These are phyloP conservation scores for Yarrowia keelungensis DNA, from an alignment of 805 yeast species.

Conservation along the genomic window DNA sequence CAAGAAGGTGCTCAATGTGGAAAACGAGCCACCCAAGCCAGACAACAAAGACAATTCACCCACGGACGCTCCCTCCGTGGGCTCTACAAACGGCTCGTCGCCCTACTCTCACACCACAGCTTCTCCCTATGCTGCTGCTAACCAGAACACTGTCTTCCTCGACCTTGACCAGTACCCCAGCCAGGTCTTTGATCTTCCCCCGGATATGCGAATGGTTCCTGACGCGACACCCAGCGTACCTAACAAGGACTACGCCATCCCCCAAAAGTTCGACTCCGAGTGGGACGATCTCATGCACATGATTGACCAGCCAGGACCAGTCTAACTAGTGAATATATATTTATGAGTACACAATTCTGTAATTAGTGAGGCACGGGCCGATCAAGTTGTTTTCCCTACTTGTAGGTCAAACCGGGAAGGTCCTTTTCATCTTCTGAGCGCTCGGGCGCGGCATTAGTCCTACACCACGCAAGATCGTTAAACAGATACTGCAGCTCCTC, in stretches of 20 bases:
- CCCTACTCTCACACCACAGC: conserved; percentile 14
- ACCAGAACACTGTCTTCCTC: conserved; percentile 31
- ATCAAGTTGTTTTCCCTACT: no score
- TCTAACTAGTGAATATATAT: neutral
- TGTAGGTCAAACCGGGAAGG: no score
- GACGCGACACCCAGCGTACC: conserved; percentile 17
- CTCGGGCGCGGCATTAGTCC: no score
- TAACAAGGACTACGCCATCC: conserved; percentile 29
- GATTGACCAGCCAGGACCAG: conserved; percentile 28
- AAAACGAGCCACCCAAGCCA: conserved; percentile 24
- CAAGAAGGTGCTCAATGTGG: conserved; percentile 30
- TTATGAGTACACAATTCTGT: neutral
- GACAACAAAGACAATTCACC: neutral
- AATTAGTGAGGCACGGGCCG: no score
- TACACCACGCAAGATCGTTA: neutral
- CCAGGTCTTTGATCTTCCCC: conserved; percentile 28
- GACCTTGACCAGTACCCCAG: conserved; percentile 26
- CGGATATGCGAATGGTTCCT: conserved; percentile 20
- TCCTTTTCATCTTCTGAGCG: no score
- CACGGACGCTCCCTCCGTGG: conserved; percentile 3
- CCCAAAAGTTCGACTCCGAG: conserved; percentile 31
- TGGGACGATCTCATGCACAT: conserved; percentile 36
- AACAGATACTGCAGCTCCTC: conserved; percentile 1
- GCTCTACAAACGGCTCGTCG: conserved; percentile 14
- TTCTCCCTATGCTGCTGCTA: conserved; percentile 32